Conservation (phyloP, 73 alveolate genomes). For the Breviolum minutum region DNA sequence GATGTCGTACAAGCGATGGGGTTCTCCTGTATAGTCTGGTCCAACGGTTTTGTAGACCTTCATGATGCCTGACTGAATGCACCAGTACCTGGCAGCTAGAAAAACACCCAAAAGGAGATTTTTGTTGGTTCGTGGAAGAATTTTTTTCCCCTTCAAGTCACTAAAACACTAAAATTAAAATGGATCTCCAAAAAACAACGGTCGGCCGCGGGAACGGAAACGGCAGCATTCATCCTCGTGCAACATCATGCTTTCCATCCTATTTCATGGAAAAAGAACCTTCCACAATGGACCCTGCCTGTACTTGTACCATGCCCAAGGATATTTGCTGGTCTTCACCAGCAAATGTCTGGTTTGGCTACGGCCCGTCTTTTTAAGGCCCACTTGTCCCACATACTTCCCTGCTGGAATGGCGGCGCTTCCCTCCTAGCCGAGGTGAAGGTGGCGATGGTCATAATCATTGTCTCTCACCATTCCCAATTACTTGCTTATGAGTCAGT, state of each 20-base stretch:
- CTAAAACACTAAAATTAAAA: too few relatives aligned
- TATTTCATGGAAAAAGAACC: too few relatives aligned
- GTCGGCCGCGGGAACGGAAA: too few relatives aligned
- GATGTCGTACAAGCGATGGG: conserved; percentile 46
- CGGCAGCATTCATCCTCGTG: too few relatives aligned
- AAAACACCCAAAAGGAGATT: too few relatives aligned
- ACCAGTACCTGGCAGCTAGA: conserved; percentile 18
- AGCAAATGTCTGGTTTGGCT: conserved; percentile 57
- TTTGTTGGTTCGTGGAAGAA: too few relatives aligned
- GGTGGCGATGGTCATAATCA: too few relatives aligned
- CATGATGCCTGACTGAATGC: conserved; percentile 71
- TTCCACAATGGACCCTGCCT: not conserved
- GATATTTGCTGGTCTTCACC: conserved; percentile 77
- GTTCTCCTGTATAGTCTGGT: conserved; percentile 46
- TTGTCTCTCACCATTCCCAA: too few relatives aligned
- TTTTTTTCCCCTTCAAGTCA: not conserved
- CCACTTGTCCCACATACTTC: not conserved
- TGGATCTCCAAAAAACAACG: too few relatives aligned
- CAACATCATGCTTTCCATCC: too few relatives aligned
- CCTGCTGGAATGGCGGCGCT: conserved; percentile 62
- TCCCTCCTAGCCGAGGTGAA: conserved; percentile 11
- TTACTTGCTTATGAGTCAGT: too few relatives aligned
- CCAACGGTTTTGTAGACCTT: conserved; percentile 46
- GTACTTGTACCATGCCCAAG: conserved; percentile 91
- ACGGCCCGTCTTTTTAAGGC: conserved; percentile 43